phyloP scores from a whole-genome alignment of 331 rosid genomes.

The Rhamnella rubrinervis region DNA sequence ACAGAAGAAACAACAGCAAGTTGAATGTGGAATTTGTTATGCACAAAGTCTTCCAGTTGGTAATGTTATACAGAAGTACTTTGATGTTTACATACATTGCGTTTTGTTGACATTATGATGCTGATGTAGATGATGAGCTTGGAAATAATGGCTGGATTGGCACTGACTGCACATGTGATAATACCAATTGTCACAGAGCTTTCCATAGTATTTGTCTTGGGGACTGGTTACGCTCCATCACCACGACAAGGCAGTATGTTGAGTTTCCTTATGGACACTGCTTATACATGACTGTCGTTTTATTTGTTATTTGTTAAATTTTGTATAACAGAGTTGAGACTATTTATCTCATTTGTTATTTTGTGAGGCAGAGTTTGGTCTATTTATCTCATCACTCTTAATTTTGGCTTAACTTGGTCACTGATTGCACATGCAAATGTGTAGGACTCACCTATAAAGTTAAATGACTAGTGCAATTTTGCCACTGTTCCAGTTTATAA shows the following conservation, averaged over 20 bases:
- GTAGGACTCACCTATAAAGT: neutral
- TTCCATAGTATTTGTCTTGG: constrained; percentile 41
- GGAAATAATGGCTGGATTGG: constrained; percentile 36
- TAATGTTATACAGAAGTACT: constrained; percentile 10
- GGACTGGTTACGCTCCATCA: constrained; percentile 43
- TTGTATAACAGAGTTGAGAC: neutral
- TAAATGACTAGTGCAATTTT: neutral
- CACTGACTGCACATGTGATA: constrained; percentile 38
- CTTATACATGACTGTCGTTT: neutral
- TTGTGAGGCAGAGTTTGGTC: neutral
- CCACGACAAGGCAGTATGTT: constrained; percentile 50
- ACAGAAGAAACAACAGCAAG: constrained; percentile 28
- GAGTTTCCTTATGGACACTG: neutral
- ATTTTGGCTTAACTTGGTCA: neutral
- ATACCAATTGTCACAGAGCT: constrained; percentile 26
- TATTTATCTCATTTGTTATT: neutral
- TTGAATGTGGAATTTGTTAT: constrained; percentile 49
- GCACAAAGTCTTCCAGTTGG: constrained; percentile 43
- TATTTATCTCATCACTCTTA: neutral
- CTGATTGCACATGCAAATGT: constrained; percentile 2
- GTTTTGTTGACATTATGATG: constrained; percentile 15
- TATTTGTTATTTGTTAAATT: constrained; percentile 3
- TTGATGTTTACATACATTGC: neutral
- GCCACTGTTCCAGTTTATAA: neutral
- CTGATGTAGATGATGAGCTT: constrained; percentile 40